Conservation (phyloP, 768 basidiomycete species). For the Xerocomellus amylosporus region DNA sequence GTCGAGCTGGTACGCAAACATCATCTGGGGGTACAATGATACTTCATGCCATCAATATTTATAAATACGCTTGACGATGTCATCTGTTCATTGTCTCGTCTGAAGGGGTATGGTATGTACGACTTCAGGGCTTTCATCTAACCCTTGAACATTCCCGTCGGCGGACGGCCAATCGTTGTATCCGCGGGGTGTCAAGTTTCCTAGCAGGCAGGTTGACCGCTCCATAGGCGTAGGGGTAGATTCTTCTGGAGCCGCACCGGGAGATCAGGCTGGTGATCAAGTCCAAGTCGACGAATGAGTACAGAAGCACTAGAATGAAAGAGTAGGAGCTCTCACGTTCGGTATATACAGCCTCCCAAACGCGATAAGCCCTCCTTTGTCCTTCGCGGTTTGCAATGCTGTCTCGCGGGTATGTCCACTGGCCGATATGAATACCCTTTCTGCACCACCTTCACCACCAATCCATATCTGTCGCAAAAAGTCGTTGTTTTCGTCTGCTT, state of each 20-base stretch:
- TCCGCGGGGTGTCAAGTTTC: slow-evolving; percentile 22
- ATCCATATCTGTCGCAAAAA: neutral
- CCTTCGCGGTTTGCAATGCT: neutral
- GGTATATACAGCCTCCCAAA: neutral
- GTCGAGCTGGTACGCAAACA: too few relatives aligned
- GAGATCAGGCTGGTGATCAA: slow-evolving; percentile 25
- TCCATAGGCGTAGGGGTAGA: slow-evolving; percentile 13
- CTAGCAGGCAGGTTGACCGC: slow-evolving; percentile 21
- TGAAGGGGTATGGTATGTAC: neutral
- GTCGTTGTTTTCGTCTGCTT: neutral
- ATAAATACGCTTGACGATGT: too few relatives aligned
- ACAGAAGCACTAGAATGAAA: neutral
- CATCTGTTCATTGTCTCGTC: neutral
- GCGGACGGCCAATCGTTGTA: slow-evolving; percentile 33
- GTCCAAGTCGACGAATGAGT: too few relatives aligned
- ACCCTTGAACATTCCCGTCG: neutral
- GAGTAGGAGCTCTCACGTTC: neutral
- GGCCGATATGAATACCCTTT: neutral
- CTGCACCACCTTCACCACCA: neutral
- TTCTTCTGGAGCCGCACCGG: slow-evolving; percentile 20
- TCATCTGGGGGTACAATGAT: too few relatives aligned
- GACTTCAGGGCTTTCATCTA: neutral
- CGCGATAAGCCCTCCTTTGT: neutral
- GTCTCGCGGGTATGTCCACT: neutral
- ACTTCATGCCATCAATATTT: too few relatives aligned